Evolutionary conservation across 2,329 filamentous ascomycete genomes (phyloP).

Genomic region (Simplicillium sp.): DNA sequence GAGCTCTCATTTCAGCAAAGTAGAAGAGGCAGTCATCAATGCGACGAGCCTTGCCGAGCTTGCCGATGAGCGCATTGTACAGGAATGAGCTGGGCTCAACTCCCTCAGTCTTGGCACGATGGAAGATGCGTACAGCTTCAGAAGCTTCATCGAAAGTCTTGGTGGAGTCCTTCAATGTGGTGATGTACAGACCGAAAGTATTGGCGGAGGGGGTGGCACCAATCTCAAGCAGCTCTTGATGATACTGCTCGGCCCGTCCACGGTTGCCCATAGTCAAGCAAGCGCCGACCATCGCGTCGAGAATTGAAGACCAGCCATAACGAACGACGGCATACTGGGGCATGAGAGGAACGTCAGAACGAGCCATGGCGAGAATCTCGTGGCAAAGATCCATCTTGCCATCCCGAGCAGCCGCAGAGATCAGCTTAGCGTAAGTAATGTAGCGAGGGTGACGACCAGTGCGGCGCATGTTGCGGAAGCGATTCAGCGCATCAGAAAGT

Average conservation of each 20-base stretch:
- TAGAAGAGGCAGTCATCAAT: slow-evolving; percentile 98
- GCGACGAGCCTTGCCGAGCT: slow-evolving; percentile 92
- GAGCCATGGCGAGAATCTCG: slow-evolving; percentile 83
- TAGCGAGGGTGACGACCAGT: slow-evolving; percentile 87
- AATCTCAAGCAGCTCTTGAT: slow-evolving; percentile 85
- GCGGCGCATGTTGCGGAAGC: slow-evolving; percentile 89
- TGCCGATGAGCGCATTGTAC: slow-evolving; percentile 96
- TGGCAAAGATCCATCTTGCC: slow-evolving; percentile 73
- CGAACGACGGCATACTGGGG: slow-evolving; percentile 79
- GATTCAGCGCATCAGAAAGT: slow-evolving; percentile 69
- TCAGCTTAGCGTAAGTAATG: slow-evolving; percentile 94
- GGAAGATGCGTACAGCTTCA: slow-evolving; percentile 95
- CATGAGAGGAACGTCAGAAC: slow-evolving; percentile 76
- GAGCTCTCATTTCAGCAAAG: slow-evolving; percentile 92
- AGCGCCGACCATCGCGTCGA: slow-evolving; percentile 93
- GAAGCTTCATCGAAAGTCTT: slow-evolving; percentile 98
- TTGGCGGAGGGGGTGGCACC: slow-evolving; percentile 90
- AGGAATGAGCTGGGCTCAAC: slow-evolving; percentile 95
- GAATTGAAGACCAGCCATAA: slow-evolving; percentile 92
- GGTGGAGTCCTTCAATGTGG: slow-evolving; percentile 92
- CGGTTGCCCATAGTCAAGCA: slow-evolving; percentile 79
- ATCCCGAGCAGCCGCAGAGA: slow-evolving; percentile 79
- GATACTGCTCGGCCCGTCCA: slow-evolving; percentile 71
- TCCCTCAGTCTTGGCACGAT: slow-evolving; percentile 83
- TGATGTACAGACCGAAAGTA: slow-evolving; percentile 97